Conservation (phyloP, 805 yeast genomes). For the Pichia nakasei region DNA sequence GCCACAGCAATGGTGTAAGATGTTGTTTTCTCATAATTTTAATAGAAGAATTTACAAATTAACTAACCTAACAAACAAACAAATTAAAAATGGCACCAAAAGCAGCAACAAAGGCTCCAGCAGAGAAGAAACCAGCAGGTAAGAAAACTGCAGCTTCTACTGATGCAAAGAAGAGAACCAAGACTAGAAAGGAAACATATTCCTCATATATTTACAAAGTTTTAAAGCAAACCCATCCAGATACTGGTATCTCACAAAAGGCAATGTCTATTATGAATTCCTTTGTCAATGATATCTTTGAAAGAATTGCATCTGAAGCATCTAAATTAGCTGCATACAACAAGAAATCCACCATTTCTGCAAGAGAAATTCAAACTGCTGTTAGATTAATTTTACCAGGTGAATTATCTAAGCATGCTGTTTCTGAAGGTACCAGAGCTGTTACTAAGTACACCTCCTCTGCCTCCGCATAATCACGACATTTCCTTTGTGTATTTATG, state of each 20-base stretch:
- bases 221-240: constrained; percentile 98
- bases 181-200: constrained; percentile 96
- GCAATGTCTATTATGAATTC: constrained; percentile 99
- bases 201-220: constrained; percentile 98
- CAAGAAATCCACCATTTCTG: constrained; percentile 95
- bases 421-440: constrained; percentile 97
- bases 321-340: constrained; percentile 98
- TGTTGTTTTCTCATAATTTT: too few relatives aligned
- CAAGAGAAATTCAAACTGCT: constrained; percentile 98
- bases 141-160: constrained; percentile 73
- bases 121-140: constrained; percentile 89
- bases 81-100: constrained; percentile 63
- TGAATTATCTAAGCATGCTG: constrained; percentile 98
- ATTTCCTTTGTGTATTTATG: too few relatives aligned
- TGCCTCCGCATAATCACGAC: constrained; percentile 32
- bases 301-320: constrained; percentile 96
- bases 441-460: constrained; percentile 90
- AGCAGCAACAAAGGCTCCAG: constrained; percentile 94
- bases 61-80: too few relatives aligned
- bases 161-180: constrained; percentile 84
- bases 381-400: constrained; percentile 97
- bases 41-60: too few relatives aligned
- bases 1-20: too few relatives aligned
- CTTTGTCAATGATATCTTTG: constrained; percentile 94
- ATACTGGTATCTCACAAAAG: constrained; percentile 97